Base-by-base conservation (phyloP, 2,329 filamentous ascomycete genomes). In the Chaetomiaceae sp. region DNA sequence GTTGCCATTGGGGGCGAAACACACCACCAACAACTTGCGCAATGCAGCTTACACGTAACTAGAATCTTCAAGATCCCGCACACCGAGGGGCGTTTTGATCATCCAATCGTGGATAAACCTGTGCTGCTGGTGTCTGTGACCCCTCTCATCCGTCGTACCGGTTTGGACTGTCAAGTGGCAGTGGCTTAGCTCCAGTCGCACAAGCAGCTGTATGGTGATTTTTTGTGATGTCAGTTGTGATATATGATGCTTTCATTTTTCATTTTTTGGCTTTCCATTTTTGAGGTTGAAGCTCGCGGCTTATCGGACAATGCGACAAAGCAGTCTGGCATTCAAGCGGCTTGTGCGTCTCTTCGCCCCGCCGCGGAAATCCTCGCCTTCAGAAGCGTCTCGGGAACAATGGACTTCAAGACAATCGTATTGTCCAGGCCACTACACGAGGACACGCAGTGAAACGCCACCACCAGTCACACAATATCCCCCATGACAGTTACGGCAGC, bases 21-120 rank as follows among this genome's bases (percentile, higher is more conserved):
- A 18, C 30, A 33, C 30, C 8, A 11, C 8, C 30, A 33, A 11
- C 8, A 33, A 13, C 30, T 33, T 27, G 25, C 25, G 13, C 13
- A 34, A 5, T 14, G 32, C 32, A 14, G n/a, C 13, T 3, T 11
- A 34, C 6, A 5, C 13, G n/a, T 11, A 5, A 34, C 10, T 13
- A 14, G 13, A 8, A n/a, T n/a, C 20, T 20, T 11, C 49, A 41
- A 51, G 42, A 46, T 51, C 33, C 41, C 2, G 49, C 42, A 40
- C 42, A n/a, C n/a, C n/a, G n/a, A n/a, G n/a, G n/a, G n/a, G n/a
- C n/a, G n/a, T n/a, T n/a, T n/a, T n/a, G n/a, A n/a, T 29, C 16
- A 21, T 21, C 21, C 32, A 29, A 27, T 18, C 18, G 20, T 27
- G 10, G 11, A 2, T 20, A 18, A 16, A 13, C 6, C 7, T 34